Percentiles rank a stretch among this genome's conserved stretches.
phyloP scores from a whole-genome alignment of 192 early-diverging fungal genomes.

The Geranomyces michiganensis region DNA sequence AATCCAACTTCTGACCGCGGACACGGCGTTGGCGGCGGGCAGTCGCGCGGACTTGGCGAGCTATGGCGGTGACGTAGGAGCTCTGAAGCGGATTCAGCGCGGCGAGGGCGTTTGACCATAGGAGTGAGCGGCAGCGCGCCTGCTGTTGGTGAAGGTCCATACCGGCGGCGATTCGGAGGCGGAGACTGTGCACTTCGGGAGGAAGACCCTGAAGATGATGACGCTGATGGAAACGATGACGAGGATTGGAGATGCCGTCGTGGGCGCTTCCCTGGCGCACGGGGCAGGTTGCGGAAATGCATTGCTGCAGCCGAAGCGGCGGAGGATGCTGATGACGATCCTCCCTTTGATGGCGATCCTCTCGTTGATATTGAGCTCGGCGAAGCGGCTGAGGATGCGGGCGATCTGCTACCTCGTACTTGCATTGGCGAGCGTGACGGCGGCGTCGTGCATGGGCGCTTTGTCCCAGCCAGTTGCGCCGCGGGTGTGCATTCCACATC shows the following conservation, averaged over 20 bases:
- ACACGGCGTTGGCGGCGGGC: no score
- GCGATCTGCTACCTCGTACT: background rate
- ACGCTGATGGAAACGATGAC: no score
- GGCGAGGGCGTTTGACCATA: background rate
- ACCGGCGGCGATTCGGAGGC: no score
- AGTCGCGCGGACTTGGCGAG: background rate
- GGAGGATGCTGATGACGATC: no score
- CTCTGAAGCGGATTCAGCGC: background rate
- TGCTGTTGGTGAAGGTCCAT: no score
- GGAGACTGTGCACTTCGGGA: no score
- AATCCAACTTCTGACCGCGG: no score
- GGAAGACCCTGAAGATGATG: no score
- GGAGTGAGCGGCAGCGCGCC: background rate
- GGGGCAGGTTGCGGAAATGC: background rate
- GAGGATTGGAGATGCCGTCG: background rate
- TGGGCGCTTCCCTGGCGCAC: background rate
- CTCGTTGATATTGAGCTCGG: no score
- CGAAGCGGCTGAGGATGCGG: no score
- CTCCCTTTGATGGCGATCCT: no score
- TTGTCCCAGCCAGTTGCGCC: constrained; percentile 19
- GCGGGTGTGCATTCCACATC: background rate
- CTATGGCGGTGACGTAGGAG: background rate
- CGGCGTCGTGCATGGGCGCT: constrained; percentile 25
- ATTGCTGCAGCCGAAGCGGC: no score
- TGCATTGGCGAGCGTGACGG: constrained; percentile 13